Evolutionary conservation across 805 yeast genomes (phyloP), one percentile per base, ranked within the genome.

Genomic region (Kodamaea laetipori): DNA sequence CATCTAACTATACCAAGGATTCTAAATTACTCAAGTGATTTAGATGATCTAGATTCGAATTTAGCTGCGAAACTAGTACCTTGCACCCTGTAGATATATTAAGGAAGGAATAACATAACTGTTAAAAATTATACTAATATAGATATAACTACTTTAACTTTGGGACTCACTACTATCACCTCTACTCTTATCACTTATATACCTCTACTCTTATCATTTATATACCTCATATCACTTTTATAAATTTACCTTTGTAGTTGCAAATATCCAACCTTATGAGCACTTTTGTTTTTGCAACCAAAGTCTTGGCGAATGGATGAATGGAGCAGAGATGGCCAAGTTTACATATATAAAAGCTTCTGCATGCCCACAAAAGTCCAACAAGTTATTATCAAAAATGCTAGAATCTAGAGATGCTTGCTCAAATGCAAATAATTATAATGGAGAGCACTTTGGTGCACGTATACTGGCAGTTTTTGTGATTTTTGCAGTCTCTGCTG

Each of bases 381-480:
- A n/a, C n/a, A n/a, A n/a, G n/a, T n/a, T n/a, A n/a, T n/a, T n/a
- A 26, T 4, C 13, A 26, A 26, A 26, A 26, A 26, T 26, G 28
- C 12, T 26, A 26, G 28, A 4, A 6, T 11, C 4, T 4, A 16
- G 21, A 18, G 23, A 17, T 32, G 15, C 16, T 4, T 48, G 51
- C 35, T 13, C 16, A 4, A 27, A 43, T n/a, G 54, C 50, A 2
- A 57, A 55, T 32, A 27, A 37, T 34, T 60, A 48, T 43, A 49
- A 59, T 45, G 65, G 64, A 6, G 54, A 56, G 38, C 43, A 50
- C 41, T 46, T 61, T 42, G 52, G 50, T 12, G 60, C 64, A 1
- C 48, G 69, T 15, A 53, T 63, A 6, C 54, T 64, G 12, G 54
- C 69, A 5, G 58, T 64, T 6, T 63, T 63, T 35, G 69, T 64